Conservation (phyloP, 495 filamentous ascomycete genomes). For the Hyaloscypha bicolor region DNA sequence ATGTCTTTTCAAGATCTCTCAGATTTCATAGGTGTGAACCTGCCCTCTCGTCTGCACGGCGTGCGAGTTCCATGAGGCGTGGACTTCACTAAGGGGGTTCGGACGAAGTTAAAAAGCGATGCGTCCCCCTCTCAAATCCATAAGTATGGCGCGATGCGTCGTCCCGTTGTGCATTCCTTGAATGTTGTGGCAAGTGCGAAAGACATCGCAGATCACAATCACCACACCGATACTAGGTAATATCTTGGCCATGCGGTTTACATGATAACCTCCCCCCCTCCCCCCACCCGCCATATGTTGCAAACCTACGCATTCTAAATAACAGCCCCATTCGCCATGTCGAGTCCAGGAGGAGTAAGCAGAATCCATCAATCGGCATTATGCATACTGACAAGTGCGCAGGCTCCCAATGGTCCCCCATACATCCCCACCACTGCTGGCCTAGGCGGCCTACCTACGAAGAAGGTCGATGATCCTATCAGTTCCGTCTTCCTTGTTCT, state of each 20-base stretch:
- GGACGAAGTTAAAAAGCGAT: neutral
- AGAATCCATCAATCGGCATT: neutral
- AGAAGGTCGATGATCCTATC: slow-evolving; percentile 63
- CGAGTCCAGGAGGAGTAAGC: slow-evolving; percentile 4
- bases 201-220: neutral
- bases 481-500: slow-evolving; percentile 64
- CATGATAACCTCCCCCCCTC: too few species aligned
- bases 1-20: neutral
- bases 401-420: slow-evolving; percentile 16
- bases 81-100: neutral
- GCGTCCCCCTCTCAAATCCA: neutral
- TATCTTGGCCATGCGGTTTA: too few species aligned
- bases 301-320: neutral
- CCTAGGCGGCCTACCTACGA: slow-evolving; percentile 29
- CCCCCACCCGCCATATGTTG: neutral
- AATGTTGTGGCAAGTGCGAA: neutral
- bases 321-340: neutral
- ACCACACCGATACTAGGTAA: neutral
- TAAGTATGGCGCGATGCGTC: neutral
- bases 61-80: neutral
- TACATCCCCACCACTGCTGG: slow-evolving; percentile 26
- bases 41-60: neutral
- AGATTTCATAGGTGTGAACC: neutral
- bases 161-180: neutral
- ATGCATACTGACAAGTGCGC: neutral